Evolutionary conservation across 176 grass and related monocot species (phyloP).

Genomic region (Coix lacrymajobi): DNA sequence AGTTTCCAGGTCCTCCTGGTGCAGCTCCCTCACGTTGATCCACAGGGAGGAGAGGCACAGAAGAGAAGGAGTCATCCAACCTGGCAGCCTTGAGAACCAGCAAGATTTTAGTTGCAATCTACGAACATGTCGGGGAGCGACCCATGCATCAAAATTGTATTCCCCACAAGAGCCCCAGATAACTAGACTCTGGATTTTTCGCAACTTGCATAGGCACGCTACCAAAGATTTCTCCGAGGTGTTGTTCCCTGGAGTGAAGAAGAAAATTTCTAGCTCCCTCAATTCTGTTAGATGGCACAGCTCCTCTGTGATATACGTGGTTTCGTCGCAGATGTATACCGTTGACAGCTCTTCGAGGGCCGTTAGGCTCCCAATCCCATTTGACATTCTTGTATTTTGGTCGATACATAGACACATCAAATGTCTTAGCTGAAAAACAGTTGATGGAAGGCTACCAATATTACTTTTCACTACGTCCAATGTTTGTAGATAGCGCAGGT

Average conservation of each 20-base stretch:
- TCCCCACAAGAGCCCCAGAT: rapidly evolving
- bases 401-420: neutral
- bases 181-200: neutral
- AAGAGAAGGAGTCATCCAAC: neutral
- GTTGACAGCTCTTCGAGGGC: neutral
- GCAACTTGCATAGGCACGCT: neutral
- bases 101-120: rapidly evolving
- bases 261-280: neutral
- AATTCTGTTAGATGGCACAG: neutral
- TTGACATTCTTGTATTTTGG: rapidly evolving
- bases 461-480: neutral
- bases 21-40: neutral
- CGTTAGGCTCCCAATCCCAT: neutral
- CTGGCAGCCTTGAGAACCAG: neutral
- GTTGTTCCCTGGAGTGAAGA: neutral
- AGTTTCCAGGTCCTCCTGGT: neutral
- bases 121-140: neutral
- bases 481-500: neutral
- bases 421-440: neutral
- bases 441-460: neutral
- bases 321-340: neutral
- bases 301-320: neutral
- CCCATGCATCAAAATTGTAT: neutral
- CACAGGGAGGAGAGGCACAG: neutral
- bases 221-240: neutral